Percentiles rank a stretch among this genome's conserved stretches.
Evolutionary conservation across 2,329 filamentous ascomycete species (phyloP).

Genomic region (Colletotrichum viniferum): DNA sequence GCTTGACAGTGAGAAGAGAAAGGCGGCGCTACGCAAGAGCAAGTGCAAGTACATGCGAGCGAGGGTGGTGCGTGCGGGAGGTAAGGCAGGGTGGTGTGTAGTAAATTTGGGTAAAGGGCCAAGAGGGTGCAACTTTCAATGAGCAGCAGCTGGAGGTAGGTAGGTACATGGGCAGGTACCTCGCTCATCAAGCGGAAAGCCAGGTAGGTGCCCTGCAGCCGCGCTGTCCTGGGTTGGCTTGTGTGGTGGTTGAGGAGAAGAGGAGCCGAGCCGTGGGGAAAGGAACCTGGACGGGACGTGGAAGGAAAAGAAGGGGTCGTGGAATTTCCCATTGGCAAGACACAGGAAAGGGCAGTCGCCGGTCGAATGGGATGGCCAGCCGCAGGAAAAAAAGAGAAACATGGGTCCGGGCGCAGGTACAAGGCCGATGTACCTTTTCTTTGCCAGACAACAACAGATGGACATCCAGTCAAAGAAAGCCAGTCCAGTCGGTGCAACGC

Average conservation of each 20-base stretch:
- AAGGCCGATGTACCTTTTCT: not conserved
- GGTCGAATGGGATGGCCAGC: not conserved
- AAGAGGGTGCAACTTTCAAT: not conserved
- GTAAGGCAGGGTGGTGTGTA: not conserved
- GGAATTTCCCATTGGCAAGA: constrained; percentile 10
- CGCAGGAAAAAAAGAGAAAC: constrained; percentile 1
- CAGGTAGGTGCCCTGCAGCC: not conserved
- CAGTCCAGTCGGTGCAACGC: not conserved
- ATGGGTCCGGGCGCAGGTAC: constrained; percentile 15
- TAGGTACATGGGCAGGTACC: not conserved
- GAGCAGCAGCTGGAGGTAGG: not conserved
- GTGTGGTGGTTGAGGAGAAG: not conserved
- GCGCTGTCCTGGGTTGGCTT: not conserved
- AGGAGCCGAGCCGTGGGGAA: constrained; percentile 21
- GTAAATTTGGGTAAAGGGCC: not conserved
- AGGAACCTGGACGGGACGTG: not conserved
- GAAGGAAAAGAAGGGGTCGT: constrained; percentile 21
- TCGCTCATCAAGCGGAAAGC: not conserved
- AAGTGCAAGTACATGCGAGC: not conserved
- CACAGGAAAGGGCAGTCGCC: not conserved
- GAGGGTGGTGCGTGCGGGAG: not conserved
- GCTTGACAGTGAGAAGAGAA: not conserved
- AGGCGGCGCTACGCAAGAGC: constrained; percentile 1
- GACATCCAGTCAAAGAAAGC: not conserved
- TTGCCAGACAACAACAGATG: not conserved